phyloP scores from a whole-genome alignment of 768 basidiomycete genomes.

The Tylopilus sp. region DNA sequence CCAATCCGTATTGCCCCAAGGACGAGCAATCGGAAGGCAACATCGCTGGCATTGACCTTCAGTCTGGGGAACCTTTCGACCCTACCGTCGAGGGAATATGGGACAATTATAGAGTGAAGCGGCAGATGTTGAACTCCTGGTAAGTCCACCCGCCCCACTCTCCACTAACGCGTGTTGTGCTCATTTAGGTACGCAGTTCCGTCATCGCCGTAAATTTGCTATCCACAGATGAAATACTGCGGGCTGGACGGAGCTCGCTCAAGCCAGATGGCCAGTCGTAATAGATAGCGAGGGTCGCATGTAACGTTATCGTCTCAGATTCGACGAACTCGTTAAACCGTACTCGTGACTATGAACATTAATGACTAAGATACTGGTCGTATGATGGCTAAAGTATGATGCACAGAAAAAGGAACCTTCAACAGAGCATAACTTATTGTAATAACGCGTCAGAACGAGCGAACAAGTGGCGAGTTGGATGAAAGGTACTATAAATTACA shows the following conservation, averaged over 20 bases:
- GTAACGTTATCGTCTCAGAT: constrained; percentile 22
- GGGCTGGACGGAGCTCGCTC: constrained; percentile 83
- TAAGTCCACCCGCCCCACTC: constrained; percentile 36
- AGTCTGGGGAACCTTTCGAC: constrained; percentile 95
- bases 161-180: constrained; percentile 18
- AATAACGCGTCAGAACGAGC: constrained; percentile 21
- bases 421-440: constrained; percentile 28
- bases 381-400: constrained; percentile 22
- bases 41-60: constrained; percentile 84
- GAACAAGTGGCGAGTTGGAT: constrained; percentile 8
- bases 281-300: constrained; percentile 28
- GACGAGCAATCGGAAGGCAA: constrained; percentile 96
- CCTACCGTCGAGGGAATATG: constrained; percentile 95
- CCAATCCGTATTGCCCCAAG: constrained; percentile 34
- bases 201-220: constrained; percentile 94
- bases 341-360: constrained; percentile 30
- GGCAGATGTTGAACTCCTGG: constrained; percentile 98
- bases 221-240: constrained; percentile 93
- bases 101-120: constrained; percentile 99
- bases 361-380: constrained; percentile 25
- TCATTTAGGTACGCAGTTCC: constrained; percentile 50
- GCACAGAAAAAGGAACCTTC: constrained; percentile 4
- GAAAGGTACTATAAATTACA: constrained; percentile 26
- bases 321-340: constrained; percentile 10
- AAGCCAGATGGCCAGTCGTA: constrained; percentile 70